These are phyloP conservation scores for Epichloe gansuensis DNA, from an alignment of 2,329 filamentous ascomycete genomes.

Conservation along the genomic window DNA sequence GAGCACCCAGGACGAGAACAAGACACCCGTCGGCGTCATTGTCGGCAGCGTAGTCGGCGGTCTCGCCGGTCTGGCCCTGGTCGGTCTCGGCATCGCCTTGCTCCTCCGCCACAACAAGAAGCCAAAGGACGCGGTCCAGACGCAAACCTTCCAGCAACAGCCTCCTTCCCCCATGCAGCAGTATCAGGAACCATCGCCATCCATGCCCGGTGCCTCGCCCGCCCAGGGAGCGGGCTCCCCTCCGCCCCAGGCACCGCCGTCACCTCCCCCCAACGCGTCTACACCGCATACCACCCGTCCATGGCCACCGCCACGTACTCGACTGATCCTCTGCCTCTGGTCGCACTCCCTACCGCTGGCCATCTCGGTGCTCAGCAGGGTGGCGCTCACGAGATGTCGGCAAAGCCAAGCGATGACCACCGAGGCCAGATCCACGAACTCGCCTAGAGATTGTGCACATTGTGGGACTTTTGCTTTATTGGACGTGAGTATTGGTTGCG, in stretches of 20 bases:
- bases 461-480: not conserved
- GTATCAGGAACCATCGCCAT: not conserved
- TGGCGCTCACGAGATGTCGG: not conserved
- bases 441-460: not conserved
- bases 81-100: not conserved
- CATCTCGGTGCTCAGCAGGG: not conserved
- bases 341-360: too few species aligned
- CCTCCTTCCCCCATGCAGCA: not conserved
- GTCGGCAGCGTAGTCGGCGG: not conserved
- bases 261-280: not conserved
- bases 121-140: not conserved
- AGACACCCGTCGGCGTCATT: not conserved
- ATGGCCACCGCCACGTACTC: not conserved
- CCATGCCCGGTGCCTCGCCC: not conserved
- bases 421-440: slow-evolving; percentile 1
- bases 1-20: not conserved
- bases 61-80: not conserved
- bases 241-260: not conserved
- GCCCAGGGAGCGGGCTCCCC: not conserved
- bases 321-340: not conserved
- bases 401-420: not conserved
- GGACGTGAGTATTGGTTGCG: not conserved
- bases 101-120: slow-evolving; percentile 1
- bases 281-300: not conserved
- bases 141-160: not conserved